phyloP scores from a whole-genome alignment of 768 basidiomycete species.

The Fomitopsis pulvina region DNA sequence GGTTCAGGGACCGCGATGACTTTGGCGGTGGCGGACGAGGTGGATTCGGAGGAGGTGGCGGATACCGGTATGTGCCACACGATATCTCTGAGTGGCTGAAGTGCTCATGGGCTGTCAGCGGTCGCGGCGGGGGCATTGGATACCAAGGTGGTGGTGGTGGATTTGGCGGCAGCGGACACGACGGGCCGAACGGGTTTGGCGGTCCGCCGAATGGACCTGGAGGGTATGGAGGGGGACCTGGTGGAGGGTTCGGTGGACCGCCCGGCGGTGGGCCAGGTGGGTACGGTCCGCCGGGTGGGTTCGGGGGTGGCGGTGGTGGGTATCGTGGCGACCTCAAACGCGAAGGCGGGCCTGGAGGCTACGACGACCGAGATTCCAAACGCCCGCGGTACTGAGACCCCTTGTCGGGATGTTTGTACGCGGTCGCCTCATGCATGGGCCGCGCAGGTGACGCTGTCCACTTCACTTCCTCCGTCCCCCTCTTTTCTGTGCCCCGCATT shows the following conservation, averaged over 20 bases:
- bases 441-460: neutral
- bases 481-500: neutral
- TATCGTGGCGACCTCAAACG: conserved; percentile 74
- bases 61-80: conserved; percentile 8
- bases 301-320: conserved; percentile 47
- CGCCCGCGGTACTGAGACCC: conserved; percentile 64
- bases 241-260: conserved; percentile 40
- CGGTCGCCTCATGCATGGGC: neutral
- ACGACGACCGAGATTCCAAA: conserved; percentile 77
- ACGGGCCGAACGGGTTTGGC: too few relatives aligned
- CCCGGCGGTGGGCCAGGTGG: conserved; percentile 28
- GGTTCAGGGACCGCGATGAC: conserved; percentile 32
- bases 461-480: neutral
- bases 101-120: conserved; percentile 26
- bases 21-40: conserved; percentile 31
- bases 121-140: conserved; percentile 70
- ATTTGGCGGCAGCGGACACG: conserved; percentile 26
- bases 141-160: conserved; percentile 48
- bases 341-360: conserved; percentile 66
- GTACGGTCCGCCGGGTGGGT: too few relatives aligned
- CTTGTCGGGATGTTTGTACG: neutral
- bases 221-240: conserved; percentile 39
- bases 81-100: neutral
- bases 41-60: conserved; percentile 23
- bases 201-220: conserved; percentile 38